Conservation (phyloP, 2,329 filamentous ascomycete genomes). For the Aspergillus nomiae region DNA sequence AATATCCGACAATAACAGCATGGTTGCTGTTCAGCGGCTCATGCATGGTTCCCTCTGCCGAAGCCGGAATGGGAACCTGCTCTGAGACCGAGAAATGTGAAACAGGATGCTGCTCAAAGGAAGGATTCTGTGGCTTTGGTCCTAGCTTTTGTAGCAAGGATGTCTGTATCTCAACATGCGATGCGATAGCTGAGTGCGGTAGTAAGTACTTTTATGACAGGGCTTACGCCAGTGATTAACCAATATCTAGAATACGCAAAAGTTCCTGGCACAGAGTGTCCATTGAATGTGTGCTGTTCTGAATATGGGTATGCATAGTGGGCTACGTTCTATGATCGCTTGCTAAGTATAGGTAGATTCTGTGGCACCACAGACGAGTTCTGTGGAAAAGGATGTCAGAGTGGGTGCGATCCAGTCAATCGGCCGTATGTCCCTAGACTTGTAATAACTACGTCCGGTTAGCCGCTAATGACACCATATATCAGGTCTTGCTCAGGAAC, state of each 20-base stretch:
- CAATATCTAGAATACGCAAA: slow-evolving; percentile 10
- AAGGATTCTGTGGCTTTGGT: slow-evolving; percentile 21
- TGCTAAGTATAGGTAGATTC: neutral
- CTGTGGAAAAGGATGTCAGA: neutral
- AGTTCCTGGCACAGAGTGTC: slow-evolving; percentile 4
- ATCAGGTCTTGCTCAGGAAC: slow-evolving; percentile 10
- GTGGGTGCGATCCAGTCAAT: neutral
- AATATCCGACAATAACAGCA: too few species aligned
- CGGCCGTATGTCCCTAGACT: neutral
- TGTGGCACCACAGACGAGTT: slow-evolving; percentile 2
- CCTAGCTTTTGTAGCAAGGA: slow-evolving; percentile 21
- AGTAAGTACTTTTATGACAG: neutral
- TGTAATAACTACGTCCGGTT: too few species aligned
- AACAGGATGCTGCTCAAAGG: slow-evolving; percentile 14
- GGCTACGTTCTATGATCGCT: too few species aligned
- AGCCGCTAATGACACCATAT: too few species aligned
- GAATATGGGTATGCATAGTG: slow-evolving; percentile 7
- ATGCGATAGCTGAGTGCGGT: slow-evolving; percentile 20
- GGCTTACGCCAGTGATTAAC: too few species aligned
- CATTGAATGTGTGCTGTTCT: slow-evolving; percentile 19
- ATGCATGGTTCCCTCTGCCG: too few species aligned
- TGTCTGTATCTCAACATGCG: slow-evolving; percentile 20
- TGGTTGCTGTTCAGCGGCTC: too few species aligned
- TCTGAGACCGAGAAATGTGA: slow-evolving; percentile 4
- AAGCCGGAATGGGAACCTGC: neutral